These are phyloP conservation scores for Lichtheimia hyalospora DNA, from an alignment of 371 early-diverging fungal genomes.

Conservation along the genomic window DNA sequence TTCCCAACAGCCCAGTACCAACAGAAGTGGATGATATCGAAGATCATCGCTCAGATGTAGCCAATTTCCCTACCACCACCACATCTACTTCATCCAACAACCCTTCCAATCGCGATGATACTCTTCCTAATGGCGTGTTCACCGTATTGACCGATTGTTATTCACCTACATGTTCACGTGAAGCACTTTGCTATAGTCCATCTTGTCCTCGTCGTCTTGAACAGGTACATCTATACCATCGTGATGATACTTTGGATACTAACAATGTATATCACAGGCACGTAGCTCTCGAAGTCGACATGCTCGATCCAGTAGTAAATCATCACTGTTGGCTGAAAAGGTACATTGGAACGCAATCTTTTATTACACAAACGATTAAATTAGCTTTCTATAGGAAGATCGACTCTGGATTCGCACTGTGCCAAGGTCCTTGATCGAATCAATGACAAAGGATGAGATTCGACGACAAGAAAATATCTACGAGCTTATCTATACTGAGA, in stretches of 20 bases:
- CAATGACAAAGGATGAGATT: conserved; percentile 70
- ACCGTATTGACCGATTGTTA: conserved; percentile 87
- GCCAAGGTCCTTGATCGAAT: conserved; percentile 70
- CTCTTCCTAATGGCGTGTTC: conserved; percentile 74
- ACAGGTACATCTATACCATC: conserved; percentile 24
- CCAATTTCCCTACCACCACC: conserved; percentile 24
- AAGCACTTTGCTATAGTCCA: conserved; percentile 79
- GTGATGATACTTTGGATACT: neutral
- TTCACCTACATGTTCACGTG: conserved; percentile 84
- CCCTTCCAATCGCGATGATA: conserved; percentile 7
- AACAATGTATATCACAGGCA: neutral
- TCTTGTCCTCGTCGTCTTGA: conserved; percentile 77
- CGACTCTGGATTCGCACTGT: conserved; percentile 64
- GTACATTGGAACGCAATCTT: neutral
- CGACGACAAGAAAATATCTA: conserved; percentile 93
- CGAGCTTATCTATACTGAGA: conserved; percentile 90
- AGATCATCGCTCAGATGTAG: conserved; percentile 52
- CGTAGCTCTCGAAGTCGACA: conserved; percentile 8
- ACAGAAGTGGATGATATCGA: conserved; percentile 25
- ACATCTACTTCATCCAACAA: neutral
- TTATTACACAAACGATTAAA: neutral
- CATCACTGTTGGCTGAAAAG: conserved; percentile 4
- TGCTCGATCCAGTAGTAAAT: conserved; percentile 14
- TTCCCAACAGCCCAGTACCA: conserved; percentile 61
- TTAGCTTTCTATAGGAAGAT: conserved; percentile 7